Evolutionary conservation across 345 rosid species (phyloP), one percentile per base, ranked within the genome.

Genomic region (Eutrema heterophyllum): DNA sequence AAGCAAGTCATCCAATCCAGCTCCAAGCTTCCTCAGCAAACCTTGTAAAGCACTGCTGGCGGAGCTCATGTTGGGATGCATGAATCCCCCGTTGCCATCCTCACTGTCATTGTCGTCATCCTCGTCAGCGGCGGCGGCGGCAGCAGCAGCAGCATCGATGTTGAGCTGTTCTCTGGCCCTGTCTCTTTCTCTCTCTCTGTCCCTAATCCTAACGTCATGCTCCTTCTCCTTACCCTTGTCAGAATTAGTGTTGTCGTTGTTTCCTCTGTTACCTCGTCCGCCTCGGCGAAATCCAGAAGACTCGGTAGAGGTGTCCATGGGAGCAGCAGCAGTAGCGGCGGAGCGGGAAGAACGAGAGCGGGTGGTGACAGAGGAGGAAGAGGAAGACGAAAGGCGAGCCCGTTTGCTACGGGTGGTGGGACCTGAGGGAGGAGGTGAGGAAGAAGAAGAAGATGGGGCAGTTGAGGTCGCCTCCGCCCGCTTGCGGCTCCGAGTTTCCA

Each of bases 401-500:
- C 95, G 96, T 75, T 88, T 92, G 85, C 83, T 64, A 61, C 97
- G 97, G 70, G 97, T 85, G 79, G 86, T 82, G 24, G 96, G 92
- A 78, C 91, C 89, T 30, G 96, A 83, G 46, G 83, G 59, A 49
- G 45, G 41, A 48, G 86, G 83, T 1, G 93, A 77, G 38, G 96
- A 84, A 10, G 96, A 78, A 49, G 95, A 84, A 69, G 88, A 78
- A 67, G 96, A 86, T 77, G 96, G 94, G 89, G 97, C 92, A 82
- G 97, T 69, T 87, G 97, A 96, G 95, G 98, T 83, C 84, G 96
- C 98, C 99, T 96, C 98, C 97, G 97, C 99, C 96, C 99, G 91
- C 93, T 96, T 96, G 85, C 99, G 97, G 95, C 99, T 90, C 68
- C 99, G 96, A 88, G 98, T 96, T 96, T 96, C 99, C 99, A 92